Evolutionary conservation across 169 alveolate genomes (phyloP), one percentile per base, ranked within the genome.

Genomic region (Cryptosporidium tyzzeri): DNA sequence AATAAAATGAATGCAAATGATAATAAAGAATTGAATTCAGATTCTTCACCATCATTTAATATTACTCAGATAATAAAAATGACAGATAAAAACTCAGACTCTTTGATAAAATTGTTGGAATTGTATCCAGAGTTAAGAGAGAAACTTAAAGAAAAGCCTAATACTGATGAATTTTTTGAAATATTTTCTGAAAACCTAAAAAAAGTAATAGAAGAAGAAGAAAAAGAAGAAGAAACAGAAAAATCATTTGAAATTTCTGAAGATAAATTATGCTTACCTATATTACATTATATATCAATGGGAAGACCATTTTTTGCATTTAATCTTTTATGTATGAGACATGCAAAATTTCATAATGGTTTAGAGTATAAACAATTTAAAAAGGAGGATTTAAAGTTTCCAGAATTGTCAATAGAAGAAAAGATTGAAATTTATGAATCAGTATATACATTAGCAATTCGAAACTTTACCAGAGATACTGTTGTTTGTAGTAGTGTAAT

Each of bases 221-320:
- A 55, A 37, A 2, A 65, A n/a, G 67, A 53, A 5, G 71, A 65
- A 35, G 67, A 55, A 37, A 2, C 14, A 55, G 67, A 29, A n/a
- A 55, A 21, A 26, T 2, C 10, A 1, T 9, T 26, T 1, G 67
- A n/a, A 26, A 55, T n/a, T 26, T 10, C 67, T 33, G 69, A 48
- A 29, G 37, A 23, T 12, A 59, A 62, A 16, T 9, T 62, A 10
- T 89, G 91, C 35, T 73, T 92, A 69, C 93, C 93, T 21, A 87
- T 91, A 16, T 71, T 91, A 23, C 91, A 93, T 41, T 92, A 70
- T 55, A 58, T 92, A 23, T 68, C 95, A 5, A 92, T 84, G 35
- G 95, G 95, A 3, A 75, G 95, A 16, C 93, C 93, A n/a, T 31
- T 69, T 67, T 29, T 85, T 45, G 93, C 93, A 5, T 75, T 85